phyloP scores from a whole-genome alignment of 2,329 filamentous ascomycete genomes.

The Paecilomyces formosus region DNA sequence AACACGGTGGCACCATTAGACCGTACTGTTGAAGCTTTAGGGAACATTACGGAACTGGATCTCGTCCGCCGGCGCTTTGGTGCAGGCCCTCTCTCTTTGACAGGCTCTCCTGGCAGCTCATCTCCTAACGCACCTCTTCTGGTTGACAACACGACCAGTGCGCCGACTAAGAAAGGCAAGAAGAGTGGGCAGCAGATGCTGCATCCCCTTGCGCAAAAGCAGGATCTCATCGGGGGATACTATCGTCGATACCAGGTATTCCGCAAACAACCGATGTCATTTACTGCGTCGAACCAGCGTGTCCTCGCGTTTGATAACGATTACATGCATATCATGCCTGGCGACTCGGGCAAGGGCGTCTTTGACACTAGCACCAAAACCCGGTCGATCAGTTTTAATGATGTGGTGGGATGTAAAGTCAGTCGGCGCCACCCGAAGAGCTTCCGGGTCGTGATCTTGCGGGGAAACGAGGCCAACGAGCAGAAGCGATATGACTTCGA shows the following conservation, averaged over 20 bases:
- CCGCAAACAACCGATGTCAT: slow-evolving; percentile 59
- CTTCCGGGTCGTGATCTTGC: slow-evolving; percentile 54
- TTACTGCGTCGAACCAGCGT: slow-evolving; percentile 53
- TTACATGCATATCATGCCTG: slow-evolving; percentile 59
- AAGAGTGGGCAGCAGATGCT: slow-evolving; percentile 32
- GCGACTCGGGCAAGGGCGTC: slow-evolving; percentile 45
- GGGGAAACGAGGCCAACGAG: slow-evolving; percentile 54
- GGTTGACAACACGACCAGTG: slow-evolving; percentile 31
- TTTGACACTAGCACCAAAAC: slow-evolving; percentile 45
- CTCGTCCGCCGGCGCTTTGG: slow-evolving; percentile 56
- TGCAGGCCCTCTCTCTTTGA: slow-evolving; percentile 48
- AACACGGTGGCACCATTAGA: slow-evolving; percentile 58
- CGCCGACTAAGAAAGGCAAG: slow-evolving; percentile 35
- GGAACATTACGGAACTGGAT: slow-evolving; percentile 53
- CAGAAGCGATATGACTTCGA: slow-evolving; percentile 63
- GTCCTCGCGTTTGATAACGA: slow-evolving; percentile 58
- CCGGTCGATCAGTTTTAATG: slow-evolving; percentile 56
- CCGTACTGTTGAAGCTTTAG: slow-evolving; percentile 58
- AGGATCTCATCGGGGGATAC: slow-evolving; percentile 40
- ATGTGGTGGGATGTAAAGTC: slow-evolving; percentile 59
- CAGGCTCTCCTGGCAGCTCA: slow-evolving; percentile 54
- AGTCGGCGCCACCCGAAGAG: slow-evolving; percentile 57
- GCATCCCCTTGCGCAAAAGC: slow-evolving; percentile 42
- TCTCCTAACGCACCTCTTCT: slow-evolving; percentile 59
- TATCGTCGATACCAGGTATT: slow-evolving; percentile 59